Evolutionary conservation across 2,329 filamentous ascomycete genomes (phyloP).

Genomic region (Aspergillus fructus): DNA sequence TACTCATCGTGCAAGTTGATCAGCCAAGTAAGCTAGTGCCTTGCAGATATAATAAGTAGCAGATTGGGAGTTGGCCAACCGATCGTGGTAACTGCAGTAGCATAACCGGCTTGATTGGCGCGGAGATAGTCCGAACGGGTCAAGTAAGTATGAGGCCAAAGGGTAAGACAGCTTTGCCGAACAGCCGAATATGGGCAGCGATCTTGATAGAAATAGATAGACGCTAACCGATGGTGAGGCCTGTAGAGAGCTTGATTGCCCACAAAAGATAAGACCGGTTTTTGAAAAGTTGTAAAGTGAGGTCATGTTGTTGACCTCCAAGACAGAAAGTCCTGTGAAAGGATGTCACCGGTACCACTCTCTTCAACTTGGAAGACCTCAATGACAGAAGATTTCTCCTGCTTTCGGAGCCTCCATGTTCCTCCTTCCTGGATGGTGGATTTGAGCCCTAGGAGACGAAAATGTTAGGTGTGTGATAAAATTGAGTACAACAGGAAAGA

Average conservation of each 20-base stretch:
- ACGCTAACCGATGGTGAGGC: background rate
- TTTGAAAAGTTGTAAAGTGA: background rate
- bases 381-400: slow-evolving; percentile 62
- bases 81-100: background rate
- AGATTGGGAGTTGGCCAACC: background rate
- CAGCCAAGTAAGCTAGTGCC: background rate
- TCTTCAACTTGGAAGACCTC: slow-evolving; percentile 74
- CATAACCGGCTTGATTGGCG: background rate
- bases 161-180: background rate
- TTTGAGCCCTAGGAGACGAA: slow-evolving; percentile 54
- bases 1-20: background rate
- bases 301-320: slow-evolving; percentile 53
- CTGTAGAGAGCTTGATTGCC: background rate
- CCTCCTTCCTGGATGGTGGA: slow-evolving; percentile 65
- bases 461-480: background rate
- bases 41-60: background rate
- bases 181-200: background rate
- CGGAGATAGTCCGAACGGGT: background rate
- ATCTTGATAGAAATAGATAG: background rate
- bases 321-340: slow-evolving; percentile 73
- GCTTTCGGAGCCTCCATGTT: slow-evolving; percentile 76
- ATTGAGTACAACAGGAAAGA: background rate
- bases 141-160: background rate
- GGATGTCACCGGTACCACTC: slow-evolving; percentile 70
- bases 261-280: background rate